Evolutionary conservation across 805 yeast genomes (phyloP), one percentile per base, ranked within the genome.

Genomic region (Debaryomyces tyrocola): DNA sequence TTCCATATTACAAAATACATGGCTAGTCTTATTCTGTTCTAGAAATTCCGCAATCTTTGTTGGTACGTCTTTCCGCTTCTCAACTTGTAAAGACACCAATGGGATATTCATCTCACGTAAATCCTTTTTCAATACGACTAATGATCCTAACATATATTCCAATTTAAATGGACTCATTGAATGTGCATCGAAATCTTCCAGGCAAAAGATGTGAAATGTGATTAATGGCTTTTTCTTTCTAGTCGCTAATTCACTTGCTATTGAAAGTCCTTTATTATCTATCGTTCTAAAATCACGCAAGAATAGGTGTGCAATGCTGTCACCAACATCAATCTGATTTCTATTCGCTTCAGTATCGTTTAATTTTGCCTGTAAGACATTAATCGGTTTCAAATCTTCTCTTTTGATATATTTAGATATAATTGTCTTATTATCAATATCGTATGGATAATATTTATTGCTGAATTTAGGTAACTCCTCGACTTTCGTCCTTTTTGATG

Each of bases 301-400:
- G 44, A 79, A 77, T 70, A 80, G 69, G 55, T 77, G 81, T 15
- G 75, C 69, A 11, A 73, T 61, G 20, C 54, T 53, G n/a, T 53
- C 61, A 8, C 42, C 42, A 24, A 52, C 51, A 14, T 46, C 27
- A 12, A 56, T 39, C 11, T 44, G 34, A 14, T 8, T 11, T 33
- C 47, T 41, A 15, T 37, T 11, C 27, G n/a, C n/a, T 33, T 21
- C 37, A 35, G 59, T 52, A 3, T 40, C 43, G 8, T 51, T 40
- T 20, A 53, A 27, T 17, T 43, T 43, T 8, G 45, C 38, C 8
- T 52, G 43, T 24, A 67, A 54, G 12, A 53, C 45, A 40, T 57
- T 45, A 38, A 57, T 49, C 1, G 71, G 73, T 43, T 68, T 66
- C 46, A 60, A 59, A 29, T 63, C 64, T 37, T 66, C 65, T 15